Evolutionary conservation across 2,329 filamentous ascomycete genomes (phyloP), one percentile per base, ranked within the genome.

Genomic region (Periconia digitata): DNA sequence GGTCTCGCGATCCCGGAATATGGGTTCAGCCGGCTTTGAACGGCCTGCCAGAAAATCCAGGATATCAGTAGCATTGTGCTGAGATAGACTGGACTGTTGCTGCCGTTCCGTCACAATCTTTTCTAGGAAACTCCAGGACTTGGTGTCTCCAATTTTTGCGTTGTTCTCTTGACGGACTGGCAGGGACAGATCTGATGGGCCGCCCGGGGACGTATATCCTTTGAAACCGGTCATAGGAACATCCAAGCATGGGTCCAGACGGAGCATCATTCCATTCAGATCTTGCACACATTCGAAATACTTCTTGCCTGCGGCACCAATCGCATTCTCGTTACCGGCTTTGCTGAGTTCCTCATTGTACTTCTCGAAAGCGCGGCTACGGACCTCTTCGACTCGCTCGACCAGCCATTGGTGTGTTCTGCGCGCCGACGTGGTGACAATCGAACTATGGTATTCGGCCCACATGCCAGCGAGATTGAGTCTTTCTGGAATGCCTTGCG

Each of bases 171-270:
- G 13, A 6, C 51, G 34, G 7, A 42, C 35, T 4, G 29, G 15
- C 7, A 54, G 12, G 0, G 53, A 34, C 2, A 56, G 34, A 22
- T 56, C 49, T 8, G 32, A 40, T 12, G 44, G 18, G 7, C 20
- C 38, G 18, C 17, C 38, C 3, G 43, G 46, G 8, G 47, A 10
- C 8, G 3, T 47, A 40, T 51, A 46, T 6, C 58, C 58, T 16
- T 40, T 55, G 49, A 59, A 60, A 3, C 54, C 56, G 7, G 39
- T 46, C 58, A 60, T 60, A 1, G 54, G 56, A 5, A 60, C 44
- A 21, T 24, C 45, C 1, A 57, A 17, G 2, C 39, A 42, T 16
- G 47, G 55, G 22, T 59, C 58, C 5, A 47, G 39, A 13, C 42
- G 46, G 4, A 43, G 48, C 8, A 59, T 46, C 23, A 51, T 34